Evolutionary conservation across 2,329 filamentous ascomycete species (phyloP).

Genomic region (Apiospora pterosperma): DNA sequence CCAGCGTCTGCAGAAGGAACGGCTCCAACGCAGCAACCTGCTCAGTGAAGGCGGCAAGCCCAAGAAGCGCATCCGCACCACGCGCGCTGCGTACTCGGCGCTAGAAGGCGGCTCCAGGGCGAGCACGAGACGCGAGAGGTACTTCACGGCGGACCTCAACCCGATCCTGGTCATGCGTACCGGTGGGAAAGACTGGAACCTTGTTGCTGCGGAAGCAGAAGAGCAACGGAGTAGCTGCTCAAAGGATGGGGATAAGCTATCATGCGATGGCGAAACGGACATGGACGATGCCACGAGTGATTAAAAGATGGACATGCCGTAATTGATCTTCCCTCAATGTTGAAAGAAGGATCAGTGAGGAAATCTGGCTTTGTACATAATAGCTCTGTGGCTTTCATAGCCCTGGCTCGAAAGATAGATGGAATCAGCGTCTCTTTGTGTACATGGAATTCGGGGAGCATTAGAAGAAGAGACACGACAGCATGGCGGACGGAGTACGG

Average conservation of each 20-base stretch:
- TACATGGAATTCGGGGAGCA: background rate
- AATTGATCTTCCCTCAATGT: background rate
- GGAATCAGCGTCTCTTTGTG: background rate
- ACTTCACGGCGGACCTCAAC: constrained; percentile 64
- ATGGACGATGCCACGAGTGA: background rate
- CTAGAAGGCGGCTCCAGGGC: constrained; percentile 70
- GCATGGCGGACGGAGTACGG: constrained; percentile 1
- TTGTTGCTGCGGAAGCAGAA: constrained; percentile 7
- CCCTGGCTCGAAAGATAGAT: background rate
- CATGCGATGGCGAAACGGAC: background rate
- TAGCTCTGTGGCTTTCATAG: background rate
- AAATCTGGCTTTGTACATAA: background rate
- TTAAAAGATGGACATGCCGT: background rate
- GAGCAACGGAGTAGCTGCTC: background rate
- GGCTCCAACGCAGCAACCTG: constrained; percentile 59
- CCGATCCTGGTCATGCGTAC: constrained; percentile 63
- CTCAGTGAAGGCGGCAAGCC: constrained; percentile 54
- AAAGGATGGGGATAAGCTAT: too few species aligned
- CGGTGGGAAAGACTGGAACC: constrained; percentile 40
- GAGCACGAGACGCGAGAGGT: constrained; percentile 65
- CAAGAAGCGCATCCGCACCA: constrained; percentile 65
- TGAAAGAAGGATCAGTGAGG: background rate
- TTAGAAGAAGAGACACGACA: background rate
- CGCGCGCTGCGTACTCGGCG: constrained; percentile 71
- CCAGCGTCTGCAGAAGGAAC: constrained; percentile 63